Evolutionary conservation across 1,284 basidiomycete genomes (phyloP).

Genomic region (Tranzscheliella williamsii): DNA sequence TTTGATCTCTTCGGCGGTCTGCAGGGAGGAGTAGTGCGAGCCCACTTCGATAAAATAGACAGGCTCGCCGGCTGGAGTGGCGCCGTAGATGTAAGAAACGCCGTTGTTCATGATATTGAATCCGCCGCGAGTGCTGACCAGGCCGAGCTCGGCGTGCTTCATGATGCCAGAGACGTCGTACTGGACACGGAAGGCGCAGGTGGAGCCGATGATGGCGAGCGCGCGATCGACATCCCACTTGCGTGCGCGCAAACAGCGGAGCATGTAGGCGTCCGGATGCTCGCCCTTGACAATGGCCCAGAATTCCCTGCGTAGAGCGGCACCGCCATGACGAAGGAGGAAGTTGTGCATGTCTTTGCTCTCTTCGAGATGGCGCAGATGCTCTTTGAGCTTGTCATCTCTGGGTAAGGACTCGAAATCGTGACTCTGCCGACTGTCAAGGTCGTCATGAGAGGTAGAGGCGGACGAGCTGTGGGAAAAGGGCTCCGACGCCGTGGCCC

Average conservation of each 20-base stretch:
- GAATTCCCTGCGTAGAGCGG: constrained; percentile 44
- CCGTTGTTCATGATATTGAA: constrained; percentile 52
- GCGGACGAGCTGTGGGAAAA: constrained; percentile 7
- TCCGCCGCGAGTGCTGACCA: constrained; percentile 45
- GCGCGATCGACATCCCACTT: constrained; percentile 54
- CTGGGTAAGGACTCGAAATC: constrained; percentile 17
- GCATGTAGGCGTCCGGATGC: constrained; percentile 56
- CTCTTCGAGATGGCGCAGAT: constrained; percentile 50
- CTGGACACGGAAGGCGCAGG: constrained; percentile 37
- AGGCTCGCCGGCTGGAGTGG: constrained; percentile 44
- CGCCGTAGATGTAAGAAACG: constrained; percentile 47
- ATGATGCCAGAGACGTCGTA: constrained; percentile 43
- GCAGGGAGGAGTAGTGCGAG: constrained; percentile 48
- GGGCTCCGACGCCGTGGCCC: constrained; percentile 19
- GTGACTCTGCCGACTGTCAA: background rate
- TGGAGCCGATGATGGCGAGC: constrained; percentile 47
- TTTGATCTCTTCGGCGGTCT: constrained; percentile 55
- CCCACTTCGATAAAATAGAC: constrained; percentile 56
- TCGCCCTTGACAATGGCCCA: constrained; percentile 56
- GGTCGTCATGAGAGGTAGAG: constrained; percentile 15
- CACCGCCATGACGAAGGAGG: constrained; percentile 46
- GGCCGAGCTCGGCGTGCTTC: constrained; percentile 39
- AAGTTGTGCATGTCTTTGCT: constrained; percentile 54
- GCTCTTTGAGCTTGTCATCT: constrained; percentile 53
- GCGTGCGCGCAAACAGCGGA: constrained; percentile 61